phyloP scores from a whole-genome alignment of 1,139 yeast genomes.

The Geotrichum australiense region DNA sequence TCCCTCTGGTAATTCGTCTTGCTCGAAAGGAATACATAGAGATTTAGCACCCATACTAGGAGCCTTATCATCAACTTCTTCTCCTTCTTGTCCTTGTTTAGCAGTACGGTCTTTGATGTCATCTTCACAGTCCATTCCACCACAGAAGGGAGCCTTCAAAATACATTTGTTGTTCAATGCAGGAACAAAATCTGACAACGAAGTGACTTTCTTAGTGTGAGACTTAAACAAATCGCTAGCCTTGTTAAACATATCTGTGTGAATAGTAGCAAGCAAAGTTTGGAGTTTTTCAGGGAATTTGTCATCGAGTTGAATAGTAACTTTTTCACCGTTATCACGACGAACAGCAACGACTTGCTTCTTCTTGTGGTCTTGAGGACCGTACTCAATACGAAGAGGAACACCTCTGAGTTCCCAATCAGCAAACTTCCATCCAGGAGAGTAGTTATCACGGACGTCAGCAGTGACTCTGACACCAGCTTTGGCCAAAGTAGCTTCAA shows the following conservation, averaged over 20 bases:
- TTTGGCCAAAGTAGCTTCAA: constrained; percentile 49
- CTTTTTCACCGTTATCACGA: constrained; percentile 82
- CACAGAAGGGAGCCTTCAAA: constrained; percentile 96
- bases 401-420: constrained; percentile 96
- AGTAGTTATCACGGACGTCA: constrained; percentile 88
- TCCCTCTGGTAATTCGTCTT: constrained; percentile 70
- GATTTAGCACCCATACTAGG: constrained; percentile 99
- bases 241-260: constrained; percentile 58
- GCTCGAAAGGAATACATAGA: constrained; percentile 91
- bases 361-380: constrained; percentile 88
- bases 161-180: constrained; percentile 87
- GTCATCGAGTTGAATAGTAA: constrained; percentile 55
- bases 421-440: constrained; percentile 98
- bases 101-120: constrained; percentile 93
- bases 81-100: constrained; percentile 69
- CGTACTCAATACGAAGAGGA: constrained; percentile 89
- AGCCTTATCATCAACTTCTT: constrained; percentile 88
- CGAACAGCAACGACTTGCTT: constrained; percentile 81
- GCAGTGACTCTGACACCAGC: constrained; percentile 62
- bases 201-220: constrained; percentile 73
- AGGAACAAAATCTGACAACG: constrained; percentile 91
- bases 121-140: constrained; percentile 88
- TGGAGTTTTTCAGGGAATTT: constrained; percentile 59
- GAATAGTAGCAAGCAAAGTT: constrained; percentile 72
- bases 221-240: constrained; percentile 80